These are phyloP conservation scores for Dryas alaskensis DNA, from an alignment of 306 rosid genomes.

Conservation along the genomic window DNA sequence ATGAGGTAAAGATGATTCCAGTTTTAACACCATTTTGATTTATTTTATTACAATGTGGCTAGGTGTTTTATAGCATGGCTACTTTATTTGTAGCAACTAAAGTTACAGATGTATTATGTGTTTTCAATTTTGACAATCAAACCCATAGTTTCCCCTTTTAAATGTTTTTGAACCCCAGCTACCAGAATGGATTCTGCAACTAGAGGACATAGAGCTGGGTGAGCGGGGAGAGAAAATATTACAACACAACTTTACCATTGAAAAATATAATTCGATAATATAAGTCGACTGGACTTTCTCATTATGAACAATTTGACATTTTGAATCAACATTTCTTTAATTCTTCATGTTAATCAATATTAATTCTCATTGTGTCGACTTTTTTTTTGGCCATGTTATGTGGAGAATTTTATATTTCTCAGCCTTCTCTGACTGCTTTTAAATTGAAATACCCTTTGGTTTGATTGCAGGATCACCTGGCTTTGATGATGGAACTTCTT, in stretches of 20 bases:
- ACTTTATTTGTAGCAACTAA: neutral
- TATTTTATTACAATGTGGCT: neutral
- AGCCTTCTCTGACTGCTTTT: neutral
- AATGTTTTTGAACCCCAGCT: neutral
- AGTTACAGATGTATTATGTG: neutral
- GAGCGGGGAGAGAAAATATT: too few species aligned
- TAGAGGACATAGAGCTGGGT: too few species aligned
- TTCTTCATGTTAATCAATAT: neutral
- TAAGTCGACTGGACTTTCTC: neutral
- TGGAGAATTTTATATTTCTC: neutral
- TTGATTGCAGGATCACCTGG: conserved; percentile 91
- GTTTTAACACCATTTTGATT: neutral
- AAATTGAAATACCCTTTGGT: conserved; percentile 17
- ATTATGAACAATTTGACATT: neutral
- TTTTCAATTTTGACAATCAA: neutral
- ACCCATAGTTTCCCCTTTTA: neutral
- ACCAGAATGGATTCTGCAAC: neutral
- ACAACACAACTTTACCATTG: too few species aligned
- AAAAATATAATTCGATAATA: neutral
- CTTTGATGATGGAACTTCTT: conserved; percentile 96
- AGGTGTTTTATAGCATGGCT: neutral
- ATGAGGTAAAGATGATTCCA: conserved; percentile 64
- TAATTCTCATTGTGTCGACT: neutral
- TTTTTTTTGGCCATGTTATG: neutral
- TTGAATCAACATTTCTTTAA: conserved; percentile 7